Base-by-base conservation (phyloP, 768 basidiomycete species). In the Neoboletus brunneissimus region DNA sequence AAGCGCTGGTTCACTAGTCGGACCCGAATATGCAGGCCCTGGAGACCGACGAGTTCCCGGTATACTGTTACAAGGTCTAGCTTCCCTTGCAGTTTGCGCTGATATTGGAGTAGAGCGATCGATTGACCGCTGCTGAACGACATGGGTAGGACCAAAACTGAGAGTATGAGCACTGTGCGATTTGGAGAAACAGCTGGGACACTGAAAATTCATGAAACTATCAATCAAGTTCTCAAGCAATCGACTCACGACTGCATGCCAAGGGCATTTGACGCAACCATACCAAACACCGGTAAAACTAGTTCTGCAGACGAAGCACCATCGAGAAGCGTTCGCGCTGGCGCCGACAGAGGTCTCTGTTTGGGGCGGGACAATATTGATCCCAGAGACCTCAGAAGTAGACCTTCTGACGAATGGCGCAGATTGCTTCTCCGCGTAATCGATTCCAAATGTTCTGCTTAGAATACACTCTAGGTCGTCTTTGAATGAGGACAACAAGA, bases 401-500 rank as follows among this genome's bases (percentile, higher is more conserved):
- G 51, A 55, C 4, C 15, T 27, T 15, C 42, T 29, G 54, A 48
- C 9, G 4, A 10, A 25, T 16, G 50, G 2, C 16, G 43, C 5
- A 9, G 45, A 42, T 41, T 51, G 56, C 11, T 51, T 29, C 31
- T 51, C 52, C n/a, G 29, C 29, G 22, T 32, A 16, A 50, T 55
- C 44, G 20, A 60, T 3, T 32, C 74, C 75, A 49, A 81, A 73
- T 1, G 73, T 72, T 52, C 61, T 67, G 22, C 63, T 63, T 25
- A 86, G 63, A 54, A 80, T 72, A 15, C 68, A 72, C 38, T 83
- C 76, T n/a, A 89, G 70, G 52, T 84, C 79, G 11, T 66, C 59
- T 63, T 84, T 79, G 65, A 88, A 87, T n/a, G 72, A 72, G 46
- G 69, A 60, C 38, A 88, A 58, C 32, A 86, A 67, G 1, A 58